phyloP scores from a whole-genome alignment of 108 stramenopile genomes.

The Pseudonitzschia multiseries region DNA sequence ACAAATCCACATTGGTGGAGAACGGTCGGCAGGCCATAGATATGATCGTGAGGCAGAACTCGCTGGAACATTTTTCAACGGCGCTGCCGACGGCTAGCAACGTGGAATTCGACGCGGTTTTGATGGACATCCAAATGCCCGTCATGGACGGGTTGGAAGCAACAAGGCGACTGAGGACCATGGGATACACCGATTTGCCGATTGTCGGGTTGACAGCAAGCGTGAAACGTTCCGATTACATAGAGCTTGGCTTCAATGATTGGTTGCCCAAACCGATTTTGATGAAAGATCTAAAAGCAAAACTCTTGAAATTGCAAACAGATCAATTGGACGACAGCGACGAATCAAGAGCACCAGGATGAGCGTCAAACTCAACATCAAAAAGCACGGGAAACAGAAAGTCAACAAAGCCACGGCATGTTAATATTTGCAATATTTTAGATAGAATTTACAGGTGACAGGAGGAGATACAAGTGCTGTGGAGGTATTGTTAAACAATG shows the following conservation, averaged over 20 bases:
- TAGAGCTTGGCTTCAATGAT: slow-evolving; percentile 37
- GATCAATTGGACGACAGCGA: neutral
- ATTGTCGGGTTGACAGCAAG: slow-evolving; percentile 58
- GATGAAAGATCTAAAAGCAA: slow-evolving; percentile 40
- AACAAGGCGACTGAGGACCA: slow-evolving; percentile 40
- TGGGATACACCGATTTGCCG: slow-evolving; percentile 39
- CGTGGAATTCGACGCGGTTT: slow-evolving; percentile 40
- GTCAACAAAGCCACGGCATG: neutral
- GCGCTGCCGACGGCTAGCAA: too few species aligned
- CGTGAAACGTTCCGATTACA: slow-evolving; percentile 28
- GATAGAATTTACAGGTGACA: too few species aligned
- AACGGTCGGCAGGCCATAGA: slow-evolving; percentile 47
- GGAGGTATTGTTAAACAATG: too few species aligned
- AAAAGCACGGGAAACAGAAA: neutral
- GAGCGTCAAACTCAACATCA: neutral
- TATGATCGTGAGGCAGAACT: slow-evolving; percentile 28
- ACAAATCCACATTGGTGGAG: slow-evolving; percentile 33
- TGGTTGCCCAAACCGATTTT: slow-evolving; percentile 39
- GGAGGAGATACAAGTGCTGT: too few species aligned
- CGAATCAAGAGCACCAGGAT: neutral
- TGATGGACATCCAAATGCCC: slow-evolving; percentile 79
- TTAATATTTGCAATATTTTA: too few species aligned
- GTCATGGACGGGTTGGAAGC: slow-evolving; percentile 68
- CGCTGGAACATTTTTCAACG: neutral
- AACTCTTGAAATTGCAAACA: slow-evolving; percentile 21